Evolutionary conservation across 2,329 filamentous ascomycete species (phyloP).

Genomic region (Trichoderma cornu-damae): DNA sequence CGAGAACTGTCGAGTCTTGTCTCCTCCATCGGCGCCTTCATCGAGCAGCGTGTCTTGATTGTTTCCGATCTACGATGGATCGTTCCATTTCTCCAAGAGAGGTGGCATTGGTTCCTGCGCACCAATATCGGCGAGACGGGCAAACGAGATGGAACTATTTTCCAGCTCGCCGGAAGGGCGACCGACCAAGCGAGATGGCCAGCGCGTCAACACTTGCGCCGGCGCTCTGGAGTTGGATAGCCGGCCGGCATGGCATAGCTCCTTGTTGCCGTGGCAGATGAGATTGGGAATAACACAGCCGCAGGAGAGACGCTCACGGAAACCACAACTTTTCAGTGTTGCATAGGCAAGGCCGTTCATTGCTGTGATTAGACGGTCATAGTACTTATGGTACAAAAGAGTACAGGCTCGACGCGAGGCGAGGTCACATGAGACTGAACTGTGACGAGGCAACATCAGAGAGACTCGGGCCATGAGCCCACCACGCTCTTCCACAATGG

Average conservation of each 20-base stretch:
- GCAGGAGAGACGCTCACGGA: background rate
- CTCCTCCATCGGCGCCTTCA: constrained; percentile 11
- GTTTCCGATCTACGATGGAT: constrained; percentile 19
- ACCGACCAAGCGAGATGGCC: constrained; percentile 5
- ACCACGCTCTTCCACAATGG: background rate
- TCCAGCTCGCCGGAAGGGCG: background rate
- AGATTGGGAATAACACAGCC: background rate
- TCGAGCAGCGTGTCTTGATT: background rate
- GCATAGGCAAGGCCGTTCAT: background rate
- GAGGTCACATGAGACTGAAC: background rate
- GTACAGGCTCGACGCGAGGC: background rate
- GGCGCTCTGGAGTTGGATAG: background rate
- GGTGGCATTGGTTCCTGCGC: constrained; percentile 15
- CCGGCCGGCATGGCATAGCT: background rate
- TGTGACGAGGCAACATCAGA: background rate
- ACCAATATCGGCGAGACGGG: background rate
- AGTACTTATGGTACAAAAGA: background rate
- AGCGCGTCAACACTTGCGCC: background rate
- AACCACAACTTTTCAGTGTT: background rate
- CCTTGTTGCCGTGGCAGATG: background rate
- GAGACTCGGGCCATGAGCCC: background rate
- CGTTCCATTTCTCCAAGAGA: constrained; percentile 14
- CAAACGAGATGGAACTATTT: background rate
- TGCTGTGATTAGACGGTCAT: background rate
- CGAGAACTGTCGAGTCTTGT: background rate